These are phyloP conservation scores for Mycena epipterygia DNA, from an alignment of 768 basidiomycete genomes.

Conservation along the genomic window DNA sequence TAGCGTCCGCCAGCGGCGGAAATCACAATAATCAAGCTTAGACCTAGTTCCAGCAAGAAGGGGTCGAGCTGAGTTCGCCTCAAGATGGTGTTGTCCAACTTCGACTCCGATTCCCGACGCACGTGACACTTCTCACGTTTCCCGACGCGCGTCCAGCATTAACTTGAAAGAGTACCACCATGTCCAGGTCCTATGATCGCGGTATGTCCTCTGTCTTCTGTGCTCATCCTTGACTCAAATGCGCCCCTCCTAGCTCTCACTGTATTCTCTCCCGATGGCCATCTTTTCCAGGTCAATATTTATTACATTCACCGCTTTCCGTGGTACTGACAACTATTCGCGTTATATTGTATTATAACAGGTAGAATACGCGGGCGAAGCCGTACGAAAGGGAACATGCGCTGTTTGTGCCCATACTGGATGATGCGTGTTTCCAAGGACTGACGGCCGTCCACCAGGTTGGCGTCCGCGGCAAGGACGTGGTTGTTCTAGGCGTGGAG, in stretches of 20 bases:
- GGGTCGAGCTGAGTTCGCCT: too few species aligned
- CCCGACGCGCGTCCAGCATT: constrained; percentile 60
- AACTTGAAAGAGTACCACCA: constrained; percentile 47
- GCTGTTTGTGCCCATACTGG: constrained; percentile 69
- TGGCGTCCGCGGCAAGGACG: constrained; percentile 94
- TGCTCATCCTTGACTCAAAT: not conserved
- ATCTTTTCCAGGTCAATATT: constrained; percentile 89
- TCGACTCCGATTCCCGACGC: not conserved
- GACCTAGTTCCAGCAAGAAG: too few species aligned
- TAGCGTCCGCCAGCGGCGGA: too few species aligned
- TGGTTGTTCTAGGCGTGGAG: constrained; percentile 97
- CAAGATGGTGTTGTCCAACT: too few species aligned
- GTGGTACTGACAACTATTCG: constrained; percentile 30
- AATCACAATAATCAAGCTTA: too few species aligned
- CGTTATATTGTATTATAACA: constrained; percentile 52
- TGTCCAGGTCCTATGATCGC: constrained; percentile 98
- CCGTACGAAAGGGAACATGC: constrained; percentile 96
- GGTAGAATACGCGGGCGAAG: constrained; percentile 99
- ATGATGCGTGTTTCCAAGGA: constrained; percentile 15
- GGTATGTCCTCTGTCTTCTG: constrained; percentile 60
- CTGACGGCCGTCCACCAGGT: constrained; percentile 66
- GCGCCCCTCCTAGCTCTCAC: constrained; percentile 80
- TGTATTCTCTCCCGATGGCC: constrained; percentile 98
- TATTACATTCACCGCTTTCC: constrained; percentile 21
- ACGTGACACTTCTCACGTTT: not conserved